Evolutionary conservation across 768 basidiomycete species (phyloP), one percentile per base, ranked within the genome.

Genomic region (Kwoniella botswanensis): DNA sequence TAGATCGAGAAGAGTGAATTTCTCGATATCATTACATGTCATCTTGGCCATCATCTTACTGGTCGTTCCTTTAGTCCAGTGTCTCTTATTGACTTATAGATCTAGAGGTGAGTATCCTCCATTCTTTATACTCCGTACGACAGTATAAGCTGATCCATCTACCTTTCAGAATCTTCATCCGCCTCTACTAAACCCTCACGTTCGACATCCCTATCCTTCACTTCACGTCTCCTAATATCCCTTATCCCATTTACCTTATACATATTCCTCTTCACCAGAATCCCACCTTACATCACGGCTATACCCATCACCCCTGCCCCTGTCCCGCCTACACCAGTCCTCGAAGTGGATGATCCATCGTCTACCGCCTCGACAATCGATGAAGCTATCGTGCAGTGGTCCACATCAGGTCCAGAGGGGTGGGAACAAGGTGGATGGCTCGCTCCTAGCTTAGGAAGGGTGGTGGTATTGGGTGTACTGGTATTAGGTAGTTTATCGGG

Each of bases 231-330:
- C 21, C 70, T 80, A 29, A 75, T 83, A 56, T 74, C 81, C 15
- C 73, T 81, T 10, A 73, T 83, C 61, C 82, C 82, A 2, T 83
- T 83, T 66, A 70, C 78, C 1, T 62, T 83, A 10, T 83, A 83
- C 74, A 71, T 76, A 66, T 82, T 83, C 69, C 70, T 79, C 44
- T 83, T 83, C 72, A 80, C 82, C 59, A 71, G 73, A 3, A 83
- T 83, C 3, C 82, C 82, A 12, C 82, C 82, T 10, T 83, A 83
- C 66, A 65, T 83, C 29, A 82, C 80, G 3, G 75, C 79, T 15
- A 67, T 74, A 1, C 67, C 71, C 11, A 53, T 76, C 15, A 22
- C 35, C 2, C 56, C 75, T 35, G 22, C 29, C 4, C 26, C 68
- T 22, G 61, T 46, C 13, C 26, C 58, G n/a, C 61, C 63, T 35